Percentiles rank a stretch among this genome's conserved stretches.
phyloP scores from a whole-genome alignment of 2,329 filamentous ascomycete genomes.

The Exophiala sideris region DNA sequence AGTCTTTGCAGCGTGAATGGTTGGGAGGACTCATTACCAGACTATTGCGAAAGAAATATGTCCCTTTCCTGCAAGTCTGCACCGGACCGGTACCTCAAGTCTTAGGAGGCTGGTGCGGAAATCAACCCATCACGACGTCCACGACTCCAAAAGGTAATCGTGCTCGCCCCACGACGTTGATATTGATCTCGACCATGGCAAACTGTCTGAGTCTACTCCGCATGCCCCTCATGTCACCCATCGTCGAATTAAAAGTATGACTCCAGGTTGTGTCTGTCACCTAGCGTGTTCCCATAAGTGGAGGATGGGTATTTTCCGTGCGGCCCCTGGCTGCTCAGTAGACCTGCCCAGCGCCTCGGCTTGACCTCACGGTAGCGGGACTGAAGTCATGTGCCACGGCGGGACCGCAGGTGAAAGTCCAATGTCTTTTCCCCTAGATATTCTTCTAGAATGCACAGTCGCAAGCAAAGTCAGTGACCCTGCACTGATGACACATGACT shows the following conservation, averaged over 20 bases:
- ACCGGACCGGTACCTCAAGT: not conserved
- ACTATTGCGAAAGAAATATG: not conserved
- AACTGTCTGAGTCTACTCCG: not conserved
- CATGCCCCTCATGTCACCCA: constrained; percentile 7
- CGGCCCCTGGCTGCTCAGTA: no score
- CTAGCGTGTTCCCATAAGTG: not conserved
- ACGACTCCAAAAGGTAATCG: not conserved
- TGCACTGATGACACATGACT: no score
- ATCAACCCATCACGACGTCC: no score
- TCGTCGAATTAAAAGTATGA: not conserved
- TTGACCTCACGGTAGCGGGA: no score
- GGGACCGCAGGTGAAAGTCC: no score
- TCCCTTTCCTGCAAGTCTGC: not conserved
- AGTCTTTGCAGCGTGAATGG: not conserved
- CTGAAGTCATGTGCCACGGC: no score
- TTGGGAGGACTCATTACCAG: no score
- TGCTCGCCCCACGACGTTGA: not conserved
- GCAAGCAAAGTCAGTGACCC: no score
- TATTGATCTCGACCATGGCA: not conserved
- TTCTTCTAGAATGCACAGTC: no score
- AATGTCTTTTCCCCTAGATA: no score
- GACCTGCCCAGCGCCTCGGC: no score
- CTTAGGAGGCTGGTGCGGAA: not conserved
- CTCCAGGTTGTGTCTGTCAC: not conserved
- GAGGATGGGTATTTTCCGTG: constrained; percentile 16